Percentiles rank a stretch among this genome's conserved stretches.
These are phyloP conservation scores for Lipomyces lipofer DNA, from an alignment of 805 yeast genomes.

Conservation along the genomic window DNA sequence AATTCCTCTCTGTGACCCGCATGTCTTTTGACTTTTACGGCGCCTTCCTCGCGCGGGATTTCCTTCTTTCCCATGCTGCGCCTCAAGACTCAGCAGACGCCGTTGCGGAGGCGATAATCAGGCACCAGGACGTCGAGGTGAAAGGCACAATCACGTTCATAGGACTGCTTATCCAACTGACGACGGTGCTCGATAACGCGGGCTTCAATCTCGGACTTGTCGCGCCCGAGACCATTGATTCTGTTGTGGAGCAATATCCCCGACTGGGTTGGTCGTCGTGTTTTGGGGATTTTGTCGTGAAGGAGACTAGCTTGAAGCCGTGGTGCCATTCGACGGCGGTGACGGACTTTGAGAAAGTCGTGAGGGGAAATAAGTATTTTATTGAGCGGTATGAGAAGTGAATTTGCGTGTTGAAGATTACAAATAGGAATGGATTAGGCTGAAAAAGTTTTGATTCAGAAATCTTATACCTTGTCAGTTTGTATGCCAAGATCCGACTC, in stretches of 20 bases:
- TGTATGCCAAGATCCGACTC: too few relatives aligned
- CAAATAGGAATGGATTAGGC: too few relatives aligned
- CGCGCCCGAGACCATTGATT: slow-evolving; percentile 27
- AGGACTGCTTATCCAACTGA: slow-evolving; percentile 31
- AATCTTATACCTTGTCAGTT: too few relatives aligned
- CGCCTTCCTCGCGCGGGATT: slow-evolving; percentile 30
- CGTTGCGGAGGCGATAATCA: slow-evolving; percentile 31
- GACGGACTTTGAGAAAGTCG: slow-evolving; percentile 12
- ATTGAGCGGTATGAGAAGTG: slow-evolving; percentile 10
- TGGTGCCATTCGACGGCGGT: slow-evolving; percentile 33
- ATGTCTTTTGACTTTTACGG: slow-evolving; percentile 35
- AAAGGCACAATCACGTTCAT: slow-evolving; percentile 30
- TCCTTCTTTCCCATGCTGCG: slow-evolving; percentile 16
- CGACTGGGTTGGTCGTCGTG: slow-evolving; percentile 33
- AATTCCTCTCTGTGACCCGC: slow-evolving; percentile 26
- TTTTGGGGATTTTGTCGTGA: slow-evolving; percentile 27
- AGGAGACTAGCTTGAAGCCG: slow-evolving; percentile 30
- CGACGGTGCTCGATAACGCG: slow-evolving; percentile 25
- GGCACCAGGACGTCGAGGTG: slow-evolving; percentile 33
- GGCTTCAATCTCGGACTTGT: slow-evolving; percentile 13
- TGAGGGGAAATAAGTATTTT: slow-evolving; percentile 12
- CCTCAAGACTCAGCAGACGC: slow-evolving; percentile 32
- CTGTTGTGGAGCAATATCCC: slow-evolving; percentile 25
- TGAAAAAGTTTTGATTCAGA: too few relatives aligned
- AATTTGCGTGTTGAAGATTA: too few relatives aligned